A percentile compares a stretch with the other conserved stretches of the same genome.
Evolutionary conservation across 1,284 basidiomycete genomes (phyloP).

Genomic region (Pseudozyma hubeiensis): DNA sequence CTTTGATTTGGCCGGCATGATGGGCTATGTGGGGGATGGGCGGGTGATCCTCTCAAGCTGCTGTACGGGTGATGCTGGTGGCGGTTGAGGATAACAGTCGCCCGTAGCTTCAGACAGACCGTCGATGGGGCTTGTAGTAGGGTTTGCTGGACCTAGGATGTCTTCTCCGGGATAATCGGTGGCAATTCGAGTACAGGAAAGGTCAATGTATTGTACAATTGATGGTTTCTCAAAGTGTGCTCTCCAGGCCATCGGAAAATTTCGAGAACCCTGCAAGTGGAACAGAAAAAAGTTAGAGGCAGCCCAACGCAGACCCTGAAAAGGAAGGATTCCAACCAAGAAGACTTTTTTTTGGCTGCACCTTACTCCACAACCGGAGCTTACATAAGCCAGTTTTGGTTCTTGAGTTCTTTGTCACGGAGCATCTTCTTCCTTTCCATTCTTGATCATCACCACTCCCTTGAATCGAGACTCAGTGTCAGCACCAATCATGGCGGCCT

Average conservation of each 20-base stretch:
- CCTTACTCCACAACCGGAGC: constrained; percentile 20
- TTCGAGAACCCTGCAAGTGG: constrained; percentile 22
- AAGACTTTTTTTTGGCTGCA: constrained; percentile 4
- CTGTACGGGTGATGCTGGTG: neutral
- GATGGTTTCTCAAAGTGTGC: neutral
- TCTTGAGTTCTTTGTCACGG: neutral
- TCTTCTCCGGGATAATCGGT: too few relatives aligned
- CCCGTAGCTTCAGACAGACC: too few relatives aligned
- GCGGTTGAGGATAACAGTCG: too few relatives aligned
- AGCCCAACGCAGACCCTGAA: constrained; percentile 2
- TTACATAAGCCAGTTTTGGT: constrained; percentile 27
- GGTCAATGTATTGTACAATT: too few relatives aligned
- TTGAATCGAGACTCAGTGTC: neutral
- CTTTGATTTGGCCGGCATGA: constrained; percentile 58
- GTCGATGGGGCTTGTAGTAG: too few relatives aligned
- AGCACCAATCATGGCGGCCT: constrained; percentile 6
- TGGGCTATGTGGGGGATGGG: neutral
- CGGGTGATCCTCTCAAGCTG: neutral
- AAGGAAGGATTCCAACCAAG: neutral
- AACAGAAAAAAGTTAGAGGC: constrained; percentile 1
- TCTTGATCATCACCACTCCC: constrained; percentile 2
- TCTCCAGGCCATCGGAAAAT: constrained; percentile 19
- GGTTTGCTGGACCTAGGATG: too few relatives aligned
- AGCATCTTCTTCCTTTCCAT: neutral
- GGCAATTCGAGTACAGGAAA: too few relatives aligned